A percentile compares a stretch with the other conserved stretches of the same genome.
Conservation (phyloP, 1,284 basidiomycete species). For the Trametes sp. region DNA sequence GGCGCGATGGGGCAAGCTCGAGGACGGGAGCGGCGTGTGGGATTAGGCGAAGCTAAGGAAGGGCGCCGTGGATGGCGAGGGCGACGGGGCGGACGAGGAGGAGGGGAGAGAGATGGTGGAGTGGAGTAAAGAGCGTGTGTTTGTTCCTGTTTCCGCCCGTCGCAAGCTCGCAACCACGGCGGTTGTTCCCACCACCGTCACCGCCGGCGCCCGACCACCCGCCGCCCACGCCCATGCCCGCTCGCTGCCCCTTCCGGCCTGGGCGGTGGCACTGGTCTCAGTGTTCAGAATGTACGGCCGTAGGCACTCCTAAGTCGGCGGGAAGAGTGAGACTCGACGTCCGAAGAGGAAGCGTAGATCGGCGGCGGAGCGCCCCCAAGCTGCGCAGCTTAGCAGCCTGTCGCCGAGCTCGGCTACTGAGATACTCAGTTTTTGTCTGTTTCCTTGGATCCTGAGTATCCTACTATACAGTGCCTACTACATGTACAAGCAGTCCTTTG, state of each 20-base stretch:
- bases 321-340: not conserved
- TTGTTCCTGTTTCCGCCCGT: slow-evolving; percentile 37
- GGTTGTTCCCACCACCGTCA: slow-evolving; percentile 19
- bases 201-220: not conserved
- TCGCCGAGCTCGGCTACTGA: too few species aligned
- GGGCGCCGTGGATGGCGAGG: slow-evolving; percentile 29
- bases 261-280: slow-evolving; percentile 8
- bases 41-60: slow-evolving; percentile 31
- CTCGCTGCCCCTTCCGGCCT: not conserved
- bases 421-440: too few species aligned
- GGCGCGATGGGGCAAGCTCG: slow-evolving; percentile 4
- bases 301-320: not conserved
- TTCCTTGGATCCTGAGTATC: too few species aligned
- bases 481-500: too few species aligned
- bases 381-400: too few species aligned
- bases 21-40: slow-evolving; percentile 14
- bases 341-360: slow-evolving; percentile 1
- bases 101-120: slow-evolving; percentile 34
- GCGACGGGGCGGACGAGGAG: slow-evolving; percentile 25
- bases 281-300: slow-evolving; percentile 2
- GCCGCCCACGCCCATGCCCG: not conserved
- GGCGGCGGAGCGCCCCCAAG: not conserved
- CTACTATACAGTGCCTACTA: too few species aligned
- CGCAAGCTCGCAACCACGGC: slow-evolving; percentile 25
- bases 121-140: slow-evolving; percentile 40